A percentile compares a stretch with the other conserved stretches of the same genome.
phyloP scores from a whole-genome alignment of 2,329 filamentous ascomycete species.

The Cryphonectria japonica region DNA sequence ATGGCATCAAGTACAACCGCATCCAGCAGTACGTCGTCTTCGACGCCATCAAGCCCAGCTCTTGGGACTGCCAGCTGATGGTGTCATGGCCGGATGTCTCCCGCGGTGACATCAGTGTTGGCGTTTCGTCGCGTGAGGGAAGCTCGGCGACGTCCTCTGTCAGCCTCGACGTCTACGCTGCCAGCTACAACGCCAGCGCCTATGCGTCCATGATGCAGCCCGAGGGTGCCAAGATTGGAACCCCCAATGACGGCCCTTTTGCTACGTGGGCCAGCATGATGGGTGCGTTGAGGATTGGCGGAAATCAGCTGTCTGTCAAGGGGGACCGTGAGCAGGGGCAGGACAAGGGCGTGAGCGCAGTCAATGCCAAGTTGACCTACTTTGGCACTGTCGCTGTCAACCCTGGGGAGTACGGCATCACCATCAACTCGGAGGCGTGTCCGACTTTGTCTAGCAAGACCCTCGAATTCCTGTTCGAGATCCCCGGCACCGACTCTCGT shows the following conservation, averaged over 20 bases:
- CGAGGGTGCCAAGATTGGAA: slow-evolving; percentile 12
- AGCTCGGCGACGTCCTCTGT: slow-evolving; percentile 9
- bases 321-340: slow-evolving; percentile 11
- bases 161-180: slow-evolving; percentile 30
- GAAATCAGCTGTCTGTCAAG: slow-evolving; percentile 3
- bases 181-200: slow-evolving; percentile 25
- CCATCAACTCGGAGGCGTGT: slow-evolving; percentile 28
- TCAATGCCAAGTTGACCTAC: slow-evolving; percentile 18
- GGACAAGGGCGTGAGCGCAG: background rate
- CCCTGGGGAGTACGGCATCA: slow-evolving; percentile 28
- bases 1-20: slow-evolving; percentile 28
- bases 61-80: slow-evolving; percentile 30
- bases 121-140: slow-evolving; percentile 12
- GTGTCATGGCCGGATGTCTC: slow-evolving; percentile 26
- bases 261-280: slow-evolving; percentile 29
- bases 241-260: slow-evolving; percentile 20
- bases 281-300: slow-evolving; percentile 17
- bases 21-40: slow-evolving; percentile 28
- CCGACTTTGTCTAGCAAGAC: slow-evolving; percentile 11
- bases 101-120: slow-evolving; percentile 14
- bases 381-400: slow-evolving; percentile 27
- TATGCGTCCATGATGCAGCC: background rate
- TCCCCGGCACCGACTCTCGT: slow-evolving; percentile 26
- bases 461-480: slow-evolving; percentile 27
- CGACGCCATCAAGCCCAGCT: slow-evolving; percentile 22